Evolutionary conservation across 768 basidiomycete species (phyloP), one percentile per base, ranked within the genome.

Genomic region (Dentipellis sp.): DNA sequence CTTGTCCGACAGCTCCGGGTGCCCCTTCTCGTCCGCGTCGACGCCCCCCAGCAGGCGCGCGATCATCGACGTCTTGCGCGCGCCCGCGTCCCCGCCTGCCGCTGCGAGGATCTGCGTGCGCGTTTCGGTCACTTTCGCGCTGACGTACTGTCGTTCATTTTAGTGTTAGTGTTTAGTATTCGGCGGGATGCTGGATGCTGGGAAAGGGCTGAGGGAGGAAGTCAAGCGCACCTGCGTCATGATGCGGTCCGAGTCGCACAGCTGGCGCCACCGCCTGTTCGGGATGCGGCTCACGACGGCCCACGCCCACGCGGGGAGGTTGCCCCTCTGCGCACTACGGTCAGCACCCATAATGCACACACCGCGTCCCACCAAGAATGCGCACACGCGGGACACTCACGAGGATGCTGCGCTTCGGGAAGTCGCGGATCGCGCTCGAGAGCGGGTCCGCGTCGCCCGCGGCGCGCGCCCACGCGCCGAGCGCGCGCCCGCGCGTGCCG

Each of bases 161-260:
- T n/a, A n/a, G n/a, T n/a, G n/a, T n/a, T n/a, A n/a, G n/a, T n/a
- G n/a, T n/a, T n/a, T n/a, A n/a, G n/a, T n/a, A n/a, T n/a, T n/a
- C n/a, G n/a, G n/a, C n/a, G n/a, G 42, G 2, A 19, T 45, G 2
- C 42, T n/a, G n/a, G 12, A 8, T 45, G 2, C n/a, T 16, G 0
- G 42, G 16, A 1, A 17, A 16, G n/a, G 40, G 16, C 14, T 11
- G 16, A 17, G 40, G 17, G 40, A 14, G 39, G 52, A 17, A 69
- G 73, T 57, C 56, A 84, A 86, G 74, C 87, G 82, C 56, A 84
- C 85, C 78, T 29, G 29, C 29, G 29, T 29, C 29, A 90, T 83
- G 56, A 83, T 83, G 66, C 78, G 86, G 69, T 90, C 86, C 34
- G 87, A 88, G 66, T 85, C 80, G 66, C 87, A 88, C 64, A 89